Evolutionary conservation across 2,329 filamentous ascomycete species (phyloP).

Genomic region (Fusarium decemcellulare): DNA sequence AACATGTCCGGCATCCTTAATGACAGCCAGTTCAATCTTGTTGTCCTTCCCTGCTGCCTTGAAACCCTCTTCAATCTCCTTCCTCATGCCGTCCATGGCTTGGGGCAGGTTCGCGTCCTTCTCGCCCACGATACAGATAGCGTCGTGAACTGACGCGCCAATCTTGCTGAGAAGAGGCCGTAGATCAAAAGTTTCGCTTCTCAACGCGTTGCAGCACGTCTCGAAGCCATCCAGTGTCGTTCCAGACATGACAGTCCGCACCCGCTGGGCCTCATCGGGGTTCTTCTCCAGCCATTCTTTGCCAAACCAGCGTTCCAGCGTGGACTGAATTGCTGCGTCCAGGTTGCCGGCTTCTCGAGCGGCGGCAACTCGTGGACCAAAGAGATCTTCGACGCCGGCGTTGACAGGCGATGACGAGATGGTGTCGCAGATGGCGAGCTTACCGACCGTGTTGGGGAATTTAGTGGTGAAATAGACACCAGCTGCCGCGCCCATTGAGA

Average conservation of each 20-base stretch:
- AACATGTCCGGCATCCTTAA: slow-evolving; percentile 56
- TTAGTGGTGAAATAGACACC: slow-evolving; percentile 56
- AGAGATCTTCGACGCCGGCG: slow-evolving; percentile 53
- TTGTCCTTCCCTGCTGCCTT: slow-evolving; percentile 41
- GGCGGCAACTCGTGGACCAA: slow-evolving; percentile 52
- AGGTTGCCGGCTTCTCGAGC: slow-evolving; percentile 52
- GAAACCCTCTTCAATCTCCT: slow-evolving; percentile 53
- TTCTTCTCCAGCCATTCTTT: slow-evolving; percentile 53
- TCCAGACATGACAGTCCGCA: slow-evolving; percentile 53
- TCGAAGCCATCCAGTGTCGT: slow-evolving; percentile 59
- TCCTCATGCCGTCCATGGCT: slow-evolving; percentile 56
- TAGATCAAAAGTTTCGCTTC: slow-evolving; percentile 55
- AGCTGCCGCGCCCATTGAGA: slow-evolving; percentile 61
- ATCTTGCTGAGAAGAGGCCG: slow-evolving; percentile 52
- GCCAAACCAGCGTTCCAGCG: slow-evolving; percentile 59
- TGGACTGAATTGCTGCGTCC: slow-evolving; percentile 48
- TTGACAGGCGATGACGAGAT: slow-evolving; percentile 56
- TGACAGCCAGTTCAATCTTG: slow-evolving; percentile 51
- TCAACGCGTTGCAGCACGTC: slow-evolving; percentile 57
- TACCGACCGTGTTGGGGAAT: slow-evolving; percentile 55
- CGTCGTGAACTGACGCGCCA: slow-evolving; percentile 52
- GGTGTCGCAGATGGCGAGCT: slow-evolving; percentile 58
- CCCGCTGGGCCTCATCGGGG: slow-evolving; percentile 52
- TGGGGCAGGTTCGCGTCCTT: slow-evolving; percentile 58
- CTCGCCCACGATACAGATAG: slow-evolving; percentile 57